Percentiles rank a stretch among this genome's conserved stretches.
Conservation (phyloP, 2,329 filamentous ascomycete genomes). For the Hymenoscyphus repandus region DNA sequence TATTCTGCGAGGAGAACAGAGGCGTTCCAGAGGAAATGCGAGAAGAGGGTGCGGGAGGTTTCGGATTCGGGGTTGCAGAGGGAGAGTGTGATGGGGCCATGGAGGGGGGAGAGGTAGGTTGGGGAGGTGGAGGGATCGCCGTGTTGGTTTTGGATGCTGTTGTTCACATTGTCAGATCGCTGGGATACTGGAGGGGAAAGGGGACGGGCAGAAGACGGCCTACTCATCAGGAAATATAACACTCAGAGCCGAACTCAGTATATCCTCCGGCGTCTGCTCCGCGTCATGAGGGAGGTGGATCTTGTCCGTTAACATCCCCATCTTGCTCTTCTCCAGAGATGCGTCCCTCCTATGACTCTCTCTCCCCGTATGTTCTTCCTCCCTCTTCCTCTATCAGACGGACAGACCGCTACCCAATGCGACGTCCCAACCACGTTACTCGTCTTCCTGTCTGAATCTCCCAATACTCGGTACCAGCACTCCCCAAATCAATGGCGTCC, state of each 20-base stretch:
- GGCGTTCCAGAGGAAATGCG: conserved; percentile 71
- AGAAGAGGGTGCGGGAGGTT: conserved; percentile 55
- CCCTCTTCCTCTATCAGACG: no score
- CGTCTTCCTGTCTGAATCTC: no score
- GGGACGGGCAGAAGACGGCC: conserved; percentile 12
- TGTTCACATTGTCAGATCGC: background rate
- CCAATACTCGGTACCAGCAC: no score
- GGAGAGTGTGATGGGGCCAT: conserved; percentile 22
- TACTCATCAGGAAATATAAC: conserved; percentile 62
- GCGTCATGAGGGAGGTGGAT: conserved; percentile 35
- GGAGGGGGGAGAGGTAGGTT: conserved; percentile 49
- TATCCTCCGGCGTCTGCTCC: conserved; percentile 48
- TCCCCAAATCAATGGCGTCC: no score
- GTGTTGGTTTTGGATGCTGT: conserved; percentile 56
- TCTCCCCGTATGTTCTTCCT: no score
- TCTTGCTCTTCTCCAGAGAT: no score
- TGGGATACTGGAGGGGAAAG: background rate
- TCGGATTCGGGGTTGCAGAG: conserved; percentile 43
- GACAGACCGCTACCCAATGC: no score
- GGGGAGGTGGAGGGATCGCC: conserved; percentile 54
- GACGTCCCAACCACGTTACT: no score
- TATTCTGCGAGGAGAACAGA: conserved; percentile 50
- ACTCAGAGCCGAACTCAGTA: conserved; percentile 52
- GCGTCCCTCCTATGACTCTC: no score
- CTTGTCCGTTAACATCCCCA: conserved; percentile 43